phyloP scores from a whole-genome alignment of 495 filamentous ascomycete genomes.

The Paragyromitra xinjiangensis region DNA sequence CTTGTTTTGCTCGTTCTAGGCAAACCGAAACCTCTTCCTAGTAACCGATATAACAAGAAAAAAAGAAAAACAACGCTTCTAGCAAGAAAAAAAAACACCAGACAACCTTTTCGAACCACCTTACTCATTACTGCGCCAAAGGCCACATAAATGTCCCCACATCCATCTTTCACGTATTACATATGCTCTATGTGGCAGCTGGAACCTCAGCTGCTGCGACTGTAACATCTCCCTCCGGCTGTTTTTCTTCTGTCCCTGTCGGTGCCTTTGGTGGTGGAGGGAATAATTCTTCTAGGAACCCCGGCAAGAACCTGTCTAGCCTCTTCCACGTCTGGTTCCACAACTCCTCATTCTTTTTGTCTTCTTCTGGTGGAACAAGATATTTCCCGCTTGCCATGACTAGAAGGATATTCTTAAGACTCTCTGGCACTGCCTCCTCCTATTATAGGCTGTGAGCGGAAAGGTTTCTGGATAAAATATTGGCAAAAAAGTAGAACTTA shows the following conservation, averaged over 20 bases:
- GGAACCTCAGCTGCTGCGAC: slow-evolving; percentile 16
- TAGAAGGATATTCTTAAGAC: slow-evolving; percentile 92
- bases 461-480: background rate
- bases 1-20: slow-evolving; percentile 24
- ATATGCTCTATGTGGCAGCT: slow-evolving; percentile 1
- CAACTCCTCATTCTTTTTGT: slow-evolving; percentile 67
- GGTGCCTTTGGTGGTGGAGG: slow-evolving; percentile 31
- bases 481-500: slow-evolving; percentile 61
- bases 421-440: slow-evolving; percentile 96
- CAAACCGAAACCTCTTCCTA: slow-evolving; percentile 7
- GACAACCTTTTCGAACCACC: background rate
- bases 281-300: slow-evolving; percentile 66
- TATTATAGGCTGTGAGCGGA: slow-evolving; percentile 57
- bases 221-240: slow-evolving; percentile 22
- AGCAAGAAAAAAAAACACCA: slow-evolving; percentile 10
- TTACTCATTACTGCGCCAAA: slow-evolving; percentile 26
- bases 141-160: background rate
- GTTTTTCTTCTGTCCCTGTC: slow-evolving; percentile 13
- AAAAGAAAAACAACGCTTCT: slow-evolving; percentile 28
- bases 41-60: slow-evolving; percentile 15
- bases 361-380: slow-evolving; percentile 75
- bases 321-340: slow-evolving; percentile 88
- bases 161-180: slow-evolving; percentile 2
- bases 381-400: slow-evolving; percentile 94
- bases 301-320: slow-evolving; percentile 87